These are phyloP conservation scores for Cyclotella kingstonii DNA, from an alignment of 108 stramenopile genomes.

Conservation along the genomic window DNA sequence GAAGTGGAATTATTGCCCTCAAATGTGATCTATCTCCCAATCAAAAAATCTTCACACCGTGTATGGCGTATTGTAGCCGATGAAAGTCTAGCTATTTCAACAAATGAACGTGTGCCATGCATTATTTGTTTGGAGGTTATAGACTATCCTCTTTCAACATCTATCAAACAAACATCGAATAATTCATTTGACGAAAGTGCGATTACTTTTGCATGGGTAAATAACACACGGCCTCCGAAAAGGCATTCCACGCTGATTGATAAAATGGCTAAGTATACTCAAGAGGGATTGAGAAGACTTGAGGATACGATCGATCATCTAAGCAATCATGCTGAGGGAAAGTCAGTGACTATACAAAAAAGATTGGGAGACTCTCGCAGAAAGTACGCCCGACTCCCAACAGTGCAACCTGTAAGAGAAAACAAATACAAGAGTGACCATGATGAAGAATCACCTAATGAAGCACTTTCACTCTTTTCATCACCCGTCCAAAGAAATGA, in stretches of 20 bases:
- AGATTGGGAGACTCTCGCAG: slow-evolving; percentile 27
- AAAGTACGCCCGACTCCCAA: no score
- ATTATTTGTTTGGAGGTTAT: slow-evolving; percentile 91
- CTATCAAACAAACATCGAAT: not conserved
- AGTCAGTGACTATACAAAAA: slow-evolving; percentile 15
- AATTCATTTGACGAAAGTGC: slow-evolving; percentile 20
- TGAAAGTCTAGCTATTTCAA: slow-evolving; percentile 85
- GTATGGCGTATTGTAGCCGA: slow-evolving; percentile 83
- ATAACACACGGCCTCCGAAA: slow-evolving; percentile 59
- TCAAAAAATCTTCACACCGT: slow-evolving; percentile 69
- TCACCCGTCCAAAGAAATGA: no score
- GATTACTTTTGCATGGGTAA: slow-evolving; percentile 25
- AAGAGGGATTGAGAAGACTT: slow-evolving; percentile 51
- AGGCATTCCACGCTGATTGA: slow-evolving; percentile 68
- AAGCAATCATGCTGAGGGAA: slow-evolving; percentile 38
- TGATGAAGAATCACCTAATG: slow-evolving; percentile 26
- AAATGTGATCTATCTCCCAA: slow-evolving; percentile 83
- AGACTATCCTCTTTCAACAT: slow-evolving; percentile 42
- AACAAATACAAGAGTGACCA: not conserved
- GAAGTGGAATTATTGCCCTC: slow-evolving; percentile 75
- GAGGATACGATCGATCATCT: slow-evolving; percentile 50
- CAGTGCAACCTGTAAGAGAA: slow-evolving; percentile 8
- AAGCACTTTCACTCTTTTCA: not conserved
- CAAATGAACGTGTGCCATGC: slow-evolving; percentile 93
- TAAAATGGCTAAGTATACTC: slow-evolving; percentile 57